phyloP scores from a whole-genome alignment of 208 protist species.

The Porcisia deanei region DNA sequence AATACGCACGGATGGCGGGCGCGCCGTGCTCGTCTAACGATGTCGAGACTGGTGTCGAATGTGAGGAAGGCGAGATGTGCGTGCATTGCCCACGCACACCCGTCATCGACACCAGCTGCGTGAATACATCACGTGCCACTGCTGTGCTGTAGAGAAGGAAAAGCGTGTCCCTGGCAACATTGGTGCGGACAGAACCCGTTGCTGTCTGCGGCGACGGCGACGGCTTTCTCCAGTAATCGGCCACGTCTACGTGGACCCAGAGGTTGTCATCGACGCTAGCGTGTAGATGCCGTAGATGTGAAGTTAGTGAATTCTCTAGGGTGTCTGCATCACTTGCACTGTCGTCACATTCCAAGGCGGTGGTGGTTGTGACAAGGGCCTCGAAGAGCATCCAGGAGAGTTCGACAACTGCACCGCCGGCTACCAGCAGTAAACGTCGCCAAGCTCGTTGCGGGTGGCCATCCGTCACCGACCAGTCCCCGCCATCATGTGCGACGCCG shows the following conservation, averaged over 20 bases:
- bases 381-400: slow-evolving; percentile 15
- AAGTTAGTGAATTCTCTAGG: not conserved
- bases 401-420: slow-evolving; percentile 20
- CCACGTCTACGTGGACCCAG: slow-evolving; percentile 32
- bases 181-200: not conserved
- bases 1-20: not conserved
- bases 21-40: not conserved
- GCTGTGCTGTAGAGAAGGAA: slow-evolving; percentile 23
- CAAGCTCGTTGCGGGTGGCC: slow-evolving; percentile 26
- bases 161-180: not conserved
- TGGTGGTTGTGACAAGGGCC: not conserved
- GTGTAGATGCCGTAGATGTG: not conserved
- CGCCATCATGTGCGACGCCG: not conserved
- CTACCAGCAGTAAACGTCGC: slow-evolving; percentile 24
- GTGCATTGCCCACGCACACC: not conserved
- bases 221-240: not conserved
- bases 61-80: not conserved
- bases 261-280: not conserved
- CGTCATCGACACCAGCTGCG: not conserved
- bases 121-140: slow-evolving; percentile 7
- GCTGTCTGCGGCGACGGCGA: not conserved
- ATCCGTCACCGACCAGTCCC: slow-evolving; percentile 15
- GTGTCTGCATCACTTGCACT: not conserved
- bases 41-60: not conserved
- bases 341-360: not conserved